These are phyloP conservation scores for Biscogniauxia mediterranea DNA, from an alignment of 2,329 filamentous ascomycete species.

Conservation along the genomic window DNA sequence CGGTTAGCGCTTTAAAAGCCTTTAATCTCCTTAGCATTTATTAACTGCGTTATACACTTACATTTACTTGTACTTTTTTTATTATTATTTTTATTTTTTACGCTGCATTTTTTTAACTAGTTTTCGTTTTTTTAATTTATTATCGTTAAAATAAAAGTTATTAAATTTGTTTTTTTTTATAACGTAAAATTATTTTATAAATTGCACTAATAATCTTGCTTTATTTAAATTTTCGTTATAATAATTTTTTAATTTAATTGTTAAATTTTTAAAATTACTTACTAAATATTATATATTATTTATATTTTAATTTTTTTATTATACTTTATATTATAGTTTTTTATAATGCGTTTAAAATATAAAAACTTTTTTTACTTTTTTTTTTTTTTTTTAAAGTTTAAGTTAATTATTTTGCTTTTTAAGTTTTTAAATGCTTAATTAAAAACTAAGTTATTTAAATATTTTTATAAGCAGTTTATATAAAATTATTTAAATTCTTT, in stretches of 20 bases:
- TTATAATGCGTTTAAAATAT: neutral
- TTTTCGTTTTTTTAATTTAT: neutral
- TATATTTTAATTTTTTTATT: neutral
- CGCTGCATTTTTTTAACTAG: neutral
- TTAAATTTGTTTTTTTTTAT: neutral
- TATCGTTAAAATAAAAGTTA: too few species aligned
- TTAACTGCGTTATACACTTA: neutral
- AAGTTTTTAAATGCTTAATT: neutral
- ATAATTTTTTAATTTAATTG: neutral
- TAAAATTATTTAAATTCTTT: neutral
- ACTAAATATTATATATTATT: neutral
- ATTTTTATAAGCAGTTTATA: neutral
- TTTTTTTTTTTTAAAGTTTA: neutral
- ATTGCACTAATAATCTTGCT: neutral
- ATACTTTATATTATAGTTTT: neutral
- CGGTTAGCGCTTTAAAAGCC: neutral
- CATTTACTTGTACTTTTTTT: neutral
- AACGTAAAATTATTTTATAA: neutral
- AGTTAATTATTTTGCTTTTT: neutral
- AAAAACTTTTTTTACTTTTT: neutral
- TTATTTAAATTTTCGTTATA: too few species aligned
- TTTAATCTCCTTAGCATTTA: neutral
- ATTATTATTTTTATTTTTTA: neutral
- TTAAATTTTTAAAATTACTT: too few species aligned
- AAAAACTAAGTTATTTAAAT: neutral